Evolutionary conservation across 768 basidiomycete genomes (phyloP).

Genomic region (Amanita polypyramis): DNA sequence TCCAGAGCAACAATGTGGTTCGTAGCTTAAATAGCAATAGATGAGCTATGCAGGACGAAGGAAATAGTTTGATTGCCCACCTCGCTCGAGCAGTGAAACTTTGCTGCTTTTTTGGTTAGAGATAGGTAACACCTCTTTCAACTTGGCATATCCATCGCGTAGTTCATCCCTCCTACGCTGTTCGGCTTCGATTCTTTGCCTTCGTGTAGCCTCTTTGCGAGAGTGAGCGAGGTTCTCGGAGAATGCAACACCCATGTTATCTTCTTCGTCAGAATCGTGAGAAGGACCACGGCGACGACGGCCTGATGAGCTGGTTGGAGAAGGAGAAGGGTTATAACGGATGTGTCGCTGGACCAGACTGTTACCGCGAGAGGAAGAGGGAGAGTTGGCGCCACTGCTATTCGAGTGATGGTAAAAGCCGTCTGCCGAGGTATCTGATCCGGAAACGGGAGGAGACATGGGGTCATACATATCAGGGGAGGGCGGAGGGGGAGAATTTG

Average conservation of each 20-base stretch:
- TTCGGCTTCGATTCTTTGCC: slow-evolving; percentile 84
- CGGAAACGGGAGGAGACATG: slow-evolving; percentile 77
- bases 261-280: slow-evolving; percentile 71
- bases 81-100: slow-evolving; percentile 80
- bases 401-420: slow-evolving; percentile 73
- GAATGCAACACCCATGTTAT: slow-evolving; percentile 55
- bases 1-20: slow-evolving; percentile 70
- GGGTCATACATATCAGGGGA: slow-evolving; percentile 78
- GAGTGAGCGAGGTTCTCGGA: slow-evolving; percentile 66
- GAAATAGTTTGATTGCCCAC: slow-evolving; percentile 28
- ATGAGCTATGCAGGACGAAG: slow-evolving; percentile 9
- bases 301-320: slow-evolving; percentile 65
- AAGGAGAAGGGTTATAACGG: slow-evolving; percentile 77
- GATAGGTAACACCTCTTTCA: slow-evolving; percentile 80
- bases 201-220: slow-evolving; percentile 75
- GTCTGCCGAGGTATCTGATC: slow-evolving; percentile 83
- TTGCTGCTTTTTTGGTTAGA: slow-evolving; percentile 91
- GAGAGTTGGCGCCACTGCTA: slow-evolving; percentile 68
- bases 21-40: slow-evolving; percentile 40
- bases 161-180: slow-evolving; percentile 83
- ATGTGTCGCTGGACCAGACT: slow-evolving; percentile 66
- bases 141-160: slow-evolving; percentile 78
- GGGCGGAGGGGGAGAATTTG: slow-evolving; percentile 65
- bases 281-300: slow-evolving; percentile 62
- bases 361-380: slow-evolving; percentile 65